A percentile compares a stretch with the other conserved stretches of the same genome.
Conservation (phyloP, 768 basidiomycete species). For the Chlorophyllum brunneum region DNA sequence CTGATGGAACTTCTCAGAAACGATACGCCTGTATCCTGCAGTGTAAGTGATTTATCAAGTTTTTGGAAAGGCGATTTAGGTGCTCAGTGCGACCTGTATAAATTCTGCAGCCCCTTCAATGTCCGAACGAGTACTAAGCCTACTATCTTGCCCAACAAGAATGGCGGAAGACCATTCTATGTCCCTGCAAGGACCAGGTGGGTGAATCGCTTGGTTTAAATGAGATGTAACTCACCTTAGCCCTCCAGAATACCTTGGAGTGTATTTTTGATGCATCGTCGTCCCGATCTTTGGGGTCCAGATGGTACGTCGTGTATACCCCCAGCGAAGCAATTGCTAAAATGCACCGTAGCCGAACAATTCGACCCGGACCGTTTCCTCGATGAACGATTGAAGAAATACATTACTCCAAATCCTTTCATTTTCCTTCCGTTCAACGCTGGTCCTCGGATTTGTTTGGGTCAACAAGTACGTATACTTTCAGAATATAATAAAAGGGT, state of each 20-base stretch:
- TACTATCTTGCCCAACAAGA: background rate
- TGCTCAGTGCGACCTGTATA: no score
- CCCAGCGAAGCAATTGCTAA: background rate
- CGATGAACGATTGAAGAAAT: constrained; percentile 54
- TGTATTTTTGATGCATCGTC: constrained; percentile 56
- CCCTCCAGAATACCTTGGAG: constrained; percentile 42
- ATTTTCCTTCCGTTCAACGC: constrained; percentile 54
- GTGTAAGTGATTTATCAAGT: constrained; percentile 26
- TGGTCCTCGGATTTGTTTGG: constrained; percentile 48
- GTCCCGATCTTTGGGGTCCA: constrained; percentile 63
- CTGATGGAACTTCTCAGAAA: constrained; percentile 24
- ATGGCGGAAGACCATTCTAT: background rate
- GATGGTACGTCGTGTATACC: constrained; percentile 40
- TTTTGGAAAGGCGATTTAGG: no score
- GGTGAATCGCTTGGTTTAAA: background rate
- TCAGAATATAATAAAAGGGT: background rate
- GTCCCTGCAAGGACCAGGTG: background rate
- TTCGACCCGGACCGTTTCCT: constrained; percentile 72
- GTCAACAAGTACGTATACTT: constrained; percentile 36
- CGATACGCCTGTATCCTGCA: constrained; percentile 36
- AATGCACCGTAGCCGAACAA: constrained; percentile 35
- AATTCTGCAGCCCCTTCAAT: constrained; percentile 35
- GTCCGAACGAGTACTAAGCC: constrained; percentile 19
- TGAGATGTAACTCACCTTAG: no score
- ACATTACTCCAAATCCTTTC: constrained; percentile 54